These are phyloP conservation scores for Jacaranda mimosifolia DNA, from an alignment of 257 asterid genomes.

Conservation along the genomic window DNA sequence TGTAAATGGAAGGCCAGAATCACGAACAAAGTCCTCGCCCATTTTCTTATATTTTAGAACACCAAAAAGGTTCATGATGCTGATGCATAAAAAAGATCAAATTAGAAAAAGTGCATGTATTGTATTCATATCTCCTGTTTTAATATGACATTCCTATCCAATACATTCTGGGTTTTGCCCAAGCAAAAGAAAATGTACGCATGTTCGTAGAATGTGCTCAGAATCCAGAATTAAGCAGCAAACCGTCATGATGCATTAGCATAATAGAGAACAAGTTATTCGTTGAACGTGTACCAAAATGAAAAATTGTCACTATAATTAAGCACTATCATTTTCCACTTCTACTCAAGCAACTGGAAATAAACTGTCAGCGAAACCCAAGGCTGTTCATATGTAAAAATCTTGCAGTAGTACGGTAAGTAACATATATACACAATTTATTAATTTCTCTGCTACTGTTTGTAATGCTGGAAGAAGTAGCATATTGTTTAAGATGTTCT, in stretches of 20 bases:
- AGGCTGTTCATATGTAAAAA: not conserved
- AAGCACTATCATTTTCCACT: too few species aligned
- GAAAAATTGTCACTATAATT: too few species aligned
- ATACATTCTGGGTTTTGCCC: too few species aligned
- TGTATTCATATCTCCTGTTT: too few species aligned
- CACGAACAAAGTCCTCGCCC: slow-evolving; percentile 95
- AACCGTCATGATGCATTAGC: too few species aligned
- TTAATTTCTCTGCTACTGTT: not conserved
- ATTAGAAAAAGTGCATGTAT: slow-evolving; percentile 17
- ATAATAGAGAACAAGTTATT: too few species aligned
- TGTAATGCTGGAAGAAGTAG: slow-evolving; percentile 14
- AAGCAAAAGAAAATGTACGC: too few species aligned
- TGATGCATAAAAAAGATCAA: slow-evolving; percentile 36
- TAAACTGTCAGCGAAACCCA: too few species aligned
- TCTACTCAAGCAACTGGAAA: not conserved
- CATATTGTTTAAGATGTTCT: not conserved
- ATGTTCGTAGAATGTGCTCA: too few species aligned
- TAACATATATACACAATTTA: not conserved
- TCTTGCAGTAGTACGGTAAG: not conserved
- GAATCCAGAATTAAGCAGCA: too few species aligned
- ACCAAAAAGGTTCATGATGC: slow-evolving; percentile 95
- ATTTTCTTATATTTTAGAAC: slow-evolving; percentile 95
- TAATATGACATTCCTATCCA: too few species aligned
- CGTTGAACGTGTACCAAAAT: too few species aligned
- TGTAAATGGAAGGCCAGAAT: slow-evolving; percentile 89